Conservation (phyloP, 75 land plant genomes). For the Gnetum montanum region DNA sequence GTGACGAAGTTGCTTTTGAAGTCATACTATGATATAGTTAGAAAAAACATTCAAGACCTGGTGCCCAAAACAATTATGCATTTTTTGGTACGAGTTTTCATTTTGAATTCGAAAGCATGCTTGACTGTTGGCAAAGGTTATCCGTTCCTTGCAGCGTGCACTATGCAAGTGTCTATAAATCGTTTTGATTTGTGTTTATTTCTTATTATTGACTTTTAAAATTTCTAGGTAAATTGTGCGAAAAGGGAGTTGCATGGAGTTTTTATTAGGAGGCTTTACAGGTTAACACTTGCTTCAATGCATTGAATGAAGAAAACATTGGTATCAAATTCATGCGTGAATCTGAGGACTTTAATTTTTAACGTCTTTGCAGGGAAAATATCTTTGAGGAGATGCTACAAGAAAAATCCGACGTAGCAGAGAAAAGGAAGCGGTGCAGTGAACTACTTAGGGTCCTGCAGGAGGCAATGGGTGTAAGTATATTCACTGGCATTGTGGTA, state of each 20-base stretch:
- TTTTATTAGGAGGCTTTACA: constrained; percentile 84
- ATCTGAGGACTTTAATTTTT: no score
- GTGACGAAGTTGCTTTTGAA: constrained; percentile 72
- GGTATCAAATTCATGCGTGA: no score
- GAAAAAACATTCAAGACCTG: constrained; percentile 83
- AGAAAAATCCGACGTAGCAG: constrained; percentile 78
- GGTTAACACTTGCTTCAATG: constrained; percentile 35
- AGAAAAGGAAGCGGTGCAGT: constrained; percentile 50
- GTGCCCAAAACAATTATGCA: constrained; percentile 98
- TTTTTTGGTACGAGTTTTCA: constrained; percentile 55
- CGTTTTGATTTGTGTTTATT: not conserved
- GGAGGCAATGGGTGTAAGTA: constrained; percentile 60
- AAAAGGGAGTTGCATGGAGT: constrained; percentile 89
- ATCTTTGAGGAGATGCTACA: constrained; percentile 89
- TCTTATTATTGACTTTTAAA: not conserved
- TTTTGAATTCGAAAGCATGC: not conserved
- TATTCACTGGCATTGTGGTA: not conserved
- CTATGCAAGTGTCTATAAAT: no score
- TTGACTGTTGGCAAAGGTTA: not conserved
- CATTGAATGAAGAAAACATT: no score
- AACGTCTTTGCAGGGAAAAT: constrained; percentile 69
- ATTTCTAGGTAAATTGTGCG: constrained; percentile 67
- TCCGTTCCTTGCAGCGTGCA: not conserved
- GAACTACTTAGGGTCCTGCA: constrained; percentile 51
- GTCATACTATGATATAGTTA: constrained; percentile 91